phyloP scores from a whole-genome alignment of 2,329 filamentous ascomycete species.

The Penicillium sclerotigenum region DNA sequence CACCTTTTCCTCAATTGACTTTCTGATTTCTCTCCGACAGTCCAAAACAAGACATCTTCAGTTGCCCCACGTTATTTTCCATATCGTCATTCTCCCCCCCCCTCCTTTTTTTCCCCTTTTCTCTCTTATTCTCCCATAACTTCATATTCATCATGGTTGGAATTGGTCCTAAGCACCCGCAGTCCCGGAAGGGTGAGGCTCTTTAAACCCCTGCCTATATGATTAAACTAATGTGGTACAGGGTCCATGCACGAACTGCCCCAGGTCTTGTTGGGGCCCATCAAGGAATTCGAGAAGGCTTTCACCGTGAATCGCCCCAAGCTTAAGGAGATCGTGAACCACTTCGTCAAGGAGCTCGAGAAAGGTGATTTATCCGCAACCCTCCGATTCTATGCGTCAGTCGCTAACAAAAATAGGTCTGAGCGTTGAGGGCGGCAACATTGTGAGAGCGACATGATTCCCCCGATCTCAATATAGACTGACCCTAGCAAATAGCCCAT shows the following conservation, averaged over 20 bases:
- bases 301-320: conserved; percentile 76
- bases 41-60: conserved; percentile 22
- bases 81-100: conserved; percentile 22
- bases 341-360: conserved; percentile 82
- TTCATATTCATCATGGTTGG: conserved; percentile 56
- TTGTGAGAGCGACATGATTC: conserved; percentile 57
- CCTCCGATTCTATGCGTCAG: background rate
- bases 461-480: conserved; percentile 5
- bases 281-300: conserved; percentile 75
- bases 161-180: conserved; percentile 60
- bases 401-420: conserved; percentile 56
- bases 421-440: conserved; percentile 82
- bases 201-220: conserved; percentile 12
- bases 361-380: conserved; percentile 58
- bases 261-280: conserved; percentile 75
- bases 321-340: conserved; percentile 84
- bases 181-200: conserved; percentile 70
- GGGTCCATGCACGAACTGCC: conserved; percentile 90
- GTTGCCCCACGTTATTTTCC: conserved; percentile 24
- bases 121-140: background rate
- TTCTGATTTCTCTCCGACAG: conserved; percentile 18
- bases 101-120: conserved; percentile 1
- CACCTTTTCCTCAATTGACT: conserved; percentile 5
- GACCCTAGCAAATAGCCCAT: conserved; percentile 65
- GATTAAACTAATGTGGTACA: conserved; percentile 36